Evolutionary conservation across 208 protist species (phyloP), one percentile per base, ranked within the genome.

Genomic region (Tritrichomonas musculus): DNA sequence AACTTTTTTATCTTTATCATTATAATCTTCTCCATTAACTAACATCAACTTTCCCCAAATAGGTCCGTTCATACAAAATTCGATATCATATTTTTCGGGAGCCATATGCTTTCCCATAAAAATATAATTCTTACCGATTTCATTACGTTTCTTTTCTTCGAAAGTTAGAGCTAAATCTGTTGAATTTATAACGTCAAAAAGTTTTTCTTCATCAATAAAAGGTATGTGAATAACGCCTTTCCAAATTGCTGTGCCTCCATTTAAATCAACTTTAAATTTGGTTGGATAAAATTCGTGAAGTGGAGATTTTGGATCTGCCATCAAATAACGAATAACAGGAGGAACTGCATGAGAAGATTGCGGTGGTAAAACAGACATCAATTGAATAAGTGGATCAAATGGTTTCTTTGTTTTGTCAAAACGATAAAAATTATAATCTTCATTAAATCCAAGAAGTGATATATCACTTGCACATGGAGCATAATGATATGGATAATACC

Each of bases 211-310:
- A 57, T 98, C 96, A 92, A 98, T 97, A 88, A 98, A 98, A 49
- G 97, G 97, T 33, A 98, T 94, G 0, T 97, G 80, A 25, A 94
- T 96, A 64, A 98, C 96, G 41, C 94, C 97, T 88, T 95, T 73
- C 94, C 94, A 96, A 20, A 96, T 96, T 73, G 97, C 98, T 93
- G 96, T 96, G 57, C 98, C 98, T 93, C 98, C 98, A 94, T 98
- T 98, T 72, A 98, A 96, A 96, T 99, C 98, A 2, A 98, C 94
- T 44, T 97, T 95, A 80, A 99, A 98, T 41, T 97, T 95, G 20
- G 96, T 96, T 36, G 99, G 98, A 96, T 99, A 99, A 94, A 99
- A 99, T 39, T 97, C 94, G 30, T 96, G 95, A 53, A 99, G 96
- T 57, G 97, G 96, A n/a, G 98, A 98, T 17, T 47, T 64, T 13